Conservation (phyloP, 768 basidiomycete species). For the Pleurotus cornucopiae region DNA sequence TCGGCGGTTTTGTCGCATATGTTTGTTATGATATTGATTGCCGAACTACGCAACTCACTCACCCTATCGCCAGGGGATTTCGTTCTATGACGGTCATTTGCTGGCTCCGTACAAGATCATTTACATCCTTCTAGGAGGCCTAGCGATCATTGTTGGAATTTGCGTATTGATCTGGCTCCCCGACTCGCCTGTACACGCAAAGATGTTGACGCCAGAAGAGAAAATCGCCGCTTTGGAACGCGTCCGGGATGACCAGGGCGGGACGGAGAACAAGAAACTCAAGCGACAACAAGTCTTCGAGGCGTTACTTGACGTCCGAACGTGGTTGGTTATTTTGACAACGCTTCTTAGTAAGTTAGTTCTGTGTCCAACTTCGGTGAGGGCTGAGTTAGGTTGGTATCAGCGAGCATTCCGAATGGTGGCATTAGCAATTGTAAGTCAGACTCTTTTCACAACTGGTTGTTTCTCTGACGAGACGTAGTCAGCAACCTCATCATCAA, state of each 20-base stretch:
- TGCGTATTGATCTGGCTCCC: constrained; percentile 58
- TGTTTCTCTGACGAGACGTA: constrained; percentile 14
- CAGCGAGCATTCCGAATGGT: constrained; percentile 67
- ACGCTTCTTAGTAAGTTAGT: constrained; percentile 48
- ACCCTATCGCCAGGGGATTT: constrained; percentile 38
- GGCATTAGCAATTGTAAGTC: constrained; percentile 56
- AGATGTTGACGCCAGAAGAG: constrained; percentile 52
- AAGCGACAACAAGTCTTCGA: constrained; percentile 58
- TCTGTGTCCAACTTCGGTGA: not conserved
- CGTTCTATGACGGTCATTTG: constrained; percentile 43
- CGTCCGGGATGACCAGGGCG: constrained; percentile 63
- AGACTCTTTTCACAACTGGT: not conserved
- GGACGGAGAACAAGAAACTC: constrained; percentile 54
- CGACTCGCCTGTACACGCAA: constrained; percentile 61
- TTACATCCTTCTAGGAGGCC: constrained; percentile 54
- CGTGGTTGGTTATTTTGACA: constrained; percentile 59
- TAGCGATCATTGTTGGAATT: constrained; percentile 59
- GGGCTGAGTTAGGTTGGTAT: constrained; percentile 6
- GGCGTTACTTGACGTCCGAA: constrained; percentile 51
- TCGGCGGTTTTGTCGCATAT: constrained; percentile 64
- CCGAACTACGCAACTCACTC: too few species aligned
- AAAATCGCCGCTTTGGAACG: constrained; percentile 61
- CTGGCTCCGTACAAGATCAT: constrained; percentile 61
- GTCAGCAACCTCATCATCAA: constrained; percentile 63
- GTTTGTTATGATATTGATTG: constrained; percentile 18